Evolutionary conservation across 2,329 filamentous ascomycete species (phyloP).

Genomic region (Phialemoniopsis sp.): DNA sequence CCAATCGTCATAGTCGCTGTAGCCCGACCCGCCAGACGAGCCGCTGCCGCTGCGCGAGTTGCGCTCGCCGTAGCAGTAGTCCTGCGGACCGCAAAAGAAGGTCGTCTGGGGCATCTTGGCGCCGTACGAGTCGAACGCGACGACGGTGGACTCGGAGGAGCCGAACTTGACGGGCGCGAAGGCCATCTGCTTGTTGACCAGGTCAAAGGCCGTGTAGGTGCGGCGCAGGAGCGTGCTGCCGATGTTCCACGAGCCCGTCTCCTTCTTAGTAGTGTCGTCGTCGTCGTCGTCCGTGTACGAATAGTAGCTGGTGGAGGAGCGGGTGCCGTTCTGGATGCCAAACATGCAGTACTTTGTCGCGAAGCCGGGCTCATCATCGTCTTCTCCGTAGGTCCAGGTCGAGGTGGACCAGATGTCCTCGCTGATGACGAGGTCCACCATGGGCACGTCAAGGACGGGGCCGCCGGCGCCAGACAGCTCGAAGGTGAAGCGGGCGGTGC

Average conservation of each 20-base stretch:
- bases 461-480: conserved; percentile 19
- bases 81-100: too few relatives aligned
- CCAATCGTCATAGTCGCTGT: too few relatives aligned
- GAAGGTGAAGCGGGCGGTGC: conserved; percentile 15
- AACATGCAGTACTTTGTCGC: conserved; percentile 17
- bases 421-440: conserved; percentile 22
- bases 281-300: conserved; percentile 3
- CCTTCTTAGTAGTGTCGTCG: too few relatives aligned
- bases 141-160: conserved; percentile 13
- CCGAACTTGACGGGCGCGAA: conserved; percentile 20
- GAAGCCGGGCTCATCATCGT: background rate
- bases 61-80: too few relatives aligned
- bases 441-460: conserved; percentile 15
- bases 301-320: background rate
- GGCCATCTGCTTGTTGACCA: conserved; percentile 23
- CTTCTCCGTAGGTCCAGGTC: background rate
- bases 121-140: conserved; percentile 17
- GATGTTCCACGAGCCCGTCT: conserved; percentile 6
- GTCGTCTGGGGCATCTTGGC: conserved; percentile 5
- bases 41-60: too few relatives aligned
- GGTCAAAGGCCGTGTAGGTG: conserved; percentile 26
- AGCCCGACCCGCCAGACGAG: too few relatives aligned
- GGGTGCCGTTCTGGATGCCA: conserved; percentile 19
- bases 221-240: conserved; percentile 20
- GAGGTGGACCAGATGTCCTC: background rate